Evolutionary conservation across 2,329 filamentous ascomycete genomes (phyloP), one percentile per base, ranked within the genome.

Genomic region (Nothophaeocryptopus gaeumannii): DNA sequence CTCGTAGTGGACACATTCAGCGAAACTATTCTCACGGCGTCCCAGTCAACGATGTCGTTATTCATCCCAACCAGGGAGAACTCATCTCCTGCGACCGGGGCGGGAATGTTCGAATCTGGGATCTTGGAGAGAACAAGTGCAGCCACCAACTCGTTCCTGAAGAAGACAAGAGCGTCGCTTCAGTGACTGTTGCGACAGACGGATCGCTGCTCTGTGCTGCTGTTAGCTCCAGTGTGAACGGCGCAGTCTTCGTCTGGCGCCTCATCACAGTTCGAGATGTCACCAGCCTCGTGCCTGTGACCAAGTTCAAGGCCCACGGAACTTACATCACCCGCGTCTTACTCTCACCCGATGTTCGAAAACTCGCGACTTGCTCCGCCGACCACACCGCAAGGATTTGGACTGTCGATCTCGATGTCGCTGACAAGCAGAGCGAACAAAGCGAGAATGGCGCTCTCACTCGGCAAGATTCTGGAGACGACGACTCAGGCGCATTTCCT

Each of bases 1-100:
- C 90, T 5, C 78, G 91, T 39, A 88, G 81, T 10, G 92, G 89
- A 39, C 84, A 81, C 50, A 83, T 97, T 47, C 93, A 99, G 72
- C 83, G 93, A 47, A 96, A 92, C 72, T 99, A 99, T 70, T 85
- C 82, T 60, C 93, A 99, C 68, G 88, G 86, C 45, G 85, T 84
- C 31, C 84, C 93, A 0, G 93, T 92, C 45, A 99, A 96, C 66
- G 93, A 99, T 70, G 93, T 99, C 8, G 93, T 97, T n/a, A 99
- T 99, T 49, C 93, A 99, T 69, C 93, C 93, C 0, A 99, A 99
- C 67, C 93, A 99, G 74, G 93, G 92, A 53, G 93, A 99, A 74
- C 86, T 99, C 54, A 96, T 99, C 65, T 95, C 89, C 69, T 96
- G 92, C 68, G 93, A 99, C 69, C 84, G 92, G 31, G 85, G 87